phyloP scores from a whole-genome alignment of 352 stramenopile species.

The Phytophthora podocarpi region DNA sequence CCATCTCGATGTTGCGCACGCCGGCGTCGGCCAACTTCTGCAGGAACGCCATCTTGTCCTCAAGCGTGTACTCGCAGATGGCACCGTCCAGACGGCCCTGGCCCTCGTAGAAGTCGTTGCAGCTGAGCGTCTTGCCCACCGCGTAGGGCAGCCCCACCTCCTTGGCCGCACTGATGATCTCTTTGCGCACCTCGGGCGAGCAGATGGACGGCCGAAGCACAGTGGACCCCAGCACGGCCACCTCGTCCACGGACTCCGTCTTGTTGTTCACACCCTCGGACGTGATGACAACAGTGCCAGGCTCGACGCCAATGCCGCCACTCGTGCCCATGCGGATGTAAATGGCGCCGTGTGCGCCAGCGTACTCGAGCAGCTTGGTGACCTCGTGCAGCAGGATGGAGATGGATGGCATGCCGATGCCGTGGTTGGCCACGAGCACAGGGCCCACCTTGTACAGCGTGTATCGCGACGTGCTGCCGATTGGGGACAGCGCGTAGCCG shows the following conservation, averaged over 20 bases:
- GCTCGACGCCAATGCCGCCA: constrained; percentile 75
- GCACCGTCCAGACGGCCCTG: constrained; percentile 84
- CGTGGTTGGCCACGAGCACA: constrained; percentile 81
- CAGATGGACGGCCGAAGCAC: constrained; percentile 61
- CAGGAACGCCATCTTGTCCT: constrained; percentile 83
- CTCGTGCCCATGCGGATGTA: constrained; percentile 88
- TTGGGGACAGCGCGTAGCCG: constrained; percentile 63
- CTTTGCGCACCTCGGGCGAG: constrained; percentile 55
- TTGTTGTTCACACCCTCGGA: constrained; percentile 86
- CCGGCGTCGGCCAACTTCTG: constrained; percentile 52
- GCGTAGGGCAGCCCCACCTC: constrained; percentile 59
- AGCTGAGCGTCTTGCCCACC: constrained; percentile 83
- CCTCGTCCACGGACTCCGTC: constrained; percentile 69
- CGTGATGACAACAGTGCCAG: constrained; percentile 82
- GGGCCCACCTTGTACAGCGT: constrained; percentile 82
- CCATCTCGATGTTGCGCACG: constrained; percentile 90
- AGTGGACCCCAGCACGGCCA: constrained; percentile 63
- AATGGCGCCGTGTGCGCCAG: constrained; percentile 49
- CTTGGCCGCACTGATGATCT: constrained; percentile 55
- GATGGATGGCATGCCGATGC: constrained; percentile 83
- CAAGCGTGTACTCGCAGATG: constrained; percentile 78
- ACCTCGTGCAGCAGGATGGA: constrained; percentile 85
- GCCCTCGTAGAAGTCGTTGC: constrained; percentile 88
- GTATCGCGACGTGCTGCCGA: constrained; percentile 77
- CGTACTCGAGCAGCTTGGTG: constrained; percentile 84